Evolutionary conservation across 129 eudicot genomes (phyloP), one percentile per base, ranked within the genome.

Genomic region (Pulicaria dysenterica): DNA sequence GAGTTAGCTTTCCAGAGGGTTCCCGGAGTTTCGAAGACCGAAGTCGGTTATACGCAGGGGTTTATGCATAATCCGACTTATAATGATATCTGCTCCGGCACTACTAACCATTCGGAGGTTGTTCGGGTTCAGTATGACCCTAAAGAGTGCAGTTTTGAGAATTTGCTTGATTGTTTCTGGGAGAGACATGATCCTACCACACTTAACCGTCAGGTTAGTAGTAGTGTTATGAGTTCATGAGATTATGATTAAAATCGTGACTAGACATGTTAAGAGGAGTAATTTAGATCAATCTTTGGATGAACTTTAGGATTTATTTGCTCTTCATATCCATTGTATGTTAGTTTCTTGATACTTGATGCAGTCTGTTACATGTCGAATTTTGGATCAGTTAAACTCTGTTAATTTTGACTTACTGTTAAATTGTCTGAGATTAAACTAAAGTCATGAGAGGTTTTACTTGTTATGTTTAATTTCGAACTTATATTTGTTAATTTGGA

Each of bases 161-260:
- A 53, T 34, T 60, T 92, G 86, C 87, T 92, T 40, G 89, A 85
- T 79, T 84, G 74, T 10, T 92, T 92, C 31, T 92, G 94, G 96
- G 85, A 76, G 45, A 85, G 96, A 24, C 97, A 92, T 83, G 97
- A 92, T 68, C 97, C 97, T 11, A 89, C 96, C 10, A 89, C 96
- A 6, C 91, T 70, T 56, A 92, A 92, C 81, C 97, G 96, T 9
- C 96, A 87, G 94, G 97, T 89, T 9, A 3, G 73, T 68, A 8
- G 34, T 9, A 19, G 46, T 7, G 0, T 64, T 43, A 17, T 45
- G 7, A 15, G 14, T 19, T 57, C 19, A 37, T 59, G 19, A 12
- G 53, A 12, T 57, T 57, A n/a, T 43, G 24, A 77, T 31, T 38
- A 38, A 64, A 66, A 10, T 66, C 24, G 43, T 36, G 66, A n/a